Base-by-base conservation (phyloP, 345 rosid genomes). In the Arabidopsis arenosa region DNA sequence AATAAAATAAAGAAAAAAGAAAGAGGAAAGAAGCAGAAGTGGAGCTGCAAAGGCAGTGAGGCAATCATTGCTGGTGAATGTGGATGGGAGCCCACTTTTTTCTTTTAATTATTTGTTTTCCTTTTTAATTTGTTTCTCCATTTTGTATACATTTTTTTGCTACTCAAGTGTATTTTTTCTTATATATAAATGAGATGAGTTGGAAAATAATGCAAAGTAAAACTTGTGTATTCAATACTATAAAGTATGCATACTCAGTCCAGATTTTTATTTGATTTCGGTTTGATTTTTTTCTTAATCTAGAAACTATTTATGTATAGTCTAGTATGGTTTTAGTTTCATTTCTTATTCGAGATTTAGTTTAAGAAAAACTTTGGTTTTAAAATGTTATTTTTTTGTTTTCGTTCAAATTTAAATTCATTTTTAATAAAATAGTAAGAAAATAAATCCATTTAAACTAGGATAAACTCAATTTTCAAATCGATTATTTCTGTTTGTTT, bases 21-120 rank as follows among this genome's bases (percentile, higher is more conserved):
- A 66, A 63, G 78, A 65, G 57, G 37, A 75, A 72, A 68, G 61
- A 77, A 8, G 53, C 14, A 49, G 81, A 78, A 78, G 73, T 72
- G 81, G 81, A 45, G 78, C 78, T 79, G 82, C 82, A 79, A 74
- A 74, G 79, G 82, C 74, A 67, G 66, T 56, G 75, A 73, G 70
- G 66, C 79, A 79, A 79, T 79, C 75, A 79, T 79, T 79, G 77
- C 76, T 79, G 67, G 82, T 79, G 76, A 75, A 74, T 79, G 79
- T 69, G 82, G 79, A 79, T 74, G 79, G 79, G 82, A 74, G 79
- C 82, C 82, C 82, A 79, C 79, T 21, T 72, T 67, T 56, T 70
- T 58, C 61, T 65, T 77, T 78, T 72, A 51, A 66, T 78, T 61
- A 64, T 63, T 56, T 66, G 21, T 17, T 70, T 66, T 18, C 55